phyloP scores from a whole-genome alignment of 768 basidiomycete genomes.

The Pleurotus eryngii region DNA sequence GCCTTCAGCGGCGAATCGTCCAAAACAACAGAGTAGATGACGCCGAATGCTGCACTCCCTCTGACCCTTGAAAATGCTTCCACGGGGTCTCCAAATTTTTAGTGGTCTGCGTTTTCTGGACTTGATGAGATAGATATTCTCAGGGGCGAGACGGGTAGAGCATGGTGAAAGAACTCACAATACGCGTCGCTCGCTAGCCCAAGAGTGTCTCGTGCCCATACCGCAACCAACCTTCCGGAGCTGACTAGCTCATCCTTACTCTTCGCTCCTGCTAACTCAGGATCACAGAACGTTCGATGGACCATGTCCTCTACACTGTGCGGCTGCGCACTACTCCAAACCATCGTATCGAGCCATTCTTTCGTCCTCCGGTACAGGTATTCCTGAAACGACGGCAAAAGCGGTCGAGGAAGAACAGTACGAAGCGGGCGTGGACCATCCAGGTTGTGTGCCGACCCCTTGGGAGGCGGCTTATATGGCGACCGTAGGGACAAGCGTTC shows the following conservation, averaged over 20 bases:
- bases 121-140: constrained; percentile 15
- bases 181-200: constrained; percentile 63
- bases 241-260: constrained; percentile 3
- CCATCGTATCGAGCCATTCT: constrained; percentile 77
- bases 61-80: constrained; percentile 20
- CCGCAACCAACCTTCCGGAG: constrained; percentile 42
- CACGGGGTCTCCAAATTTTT: constrained; percentile 76
- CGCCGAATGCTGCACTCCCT: constrained; percentile 33
- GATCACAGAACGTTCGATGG: constrained; percentile 48
- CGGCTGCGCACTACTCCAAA: constrained; percentile 87
- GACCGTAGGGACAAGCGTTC: constrained; percentile 67
- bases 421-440: constrained; percentile 27
- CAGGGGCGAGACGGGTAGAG: too few relatives aligned
- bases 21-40: constrained; percentile 44
- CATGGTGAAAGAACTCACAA: constrained; percentile 42
- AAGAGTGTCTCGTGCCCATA: constrained; percentile 81
- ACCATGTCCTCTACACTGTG: constrained; percentile 79
- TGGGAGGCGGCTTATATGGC: constrained; percentile 24
- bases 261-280: constrained; percentile 21
- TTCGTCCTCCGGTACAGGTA: constrained; percentile 61
- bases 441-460: neutral
- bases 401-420: constrained; percentile 58
- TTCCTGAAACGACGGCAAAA: constrained; percentile 53
- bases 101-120: constrained; percentile 52
- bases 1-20: constrained; percentile 58